Conservation (phyloP, 495 filamentous ascomycete species). For the Cryomyces minteri region DNA sequence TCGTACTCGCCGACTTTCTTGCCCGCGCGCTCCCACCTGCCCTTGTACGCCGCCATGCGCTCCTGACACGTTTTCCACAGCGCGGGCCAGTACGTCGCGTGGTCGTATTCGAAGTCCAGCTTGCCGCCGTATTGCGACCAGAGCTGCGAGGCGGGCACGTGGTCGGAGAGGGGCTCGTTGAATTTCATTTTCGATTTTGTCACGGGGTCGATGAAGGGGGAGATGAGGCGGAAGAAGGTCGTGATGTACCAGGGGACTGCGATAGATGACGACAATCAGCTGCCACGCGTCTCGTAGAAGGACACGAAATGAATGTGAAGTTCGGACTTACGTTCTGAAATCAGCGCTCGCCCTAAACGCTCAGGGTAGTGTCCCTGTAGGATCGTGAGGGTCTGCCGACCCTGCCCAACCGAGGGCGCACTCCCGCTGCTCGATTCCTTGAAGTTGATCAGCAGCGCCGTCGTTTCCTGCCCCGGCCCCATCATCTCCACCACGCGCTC, state of each 20-base stretch:
- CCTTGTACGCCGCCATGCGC: slow-evolving; percentile 34
- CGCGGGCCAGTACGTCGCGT: slow-evolving; percentile 75
- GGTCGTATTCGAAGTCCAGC: slow-evolving; percentile 72
- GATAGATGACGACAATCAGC: no score
- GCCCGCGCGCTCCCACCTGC: slow-evolving; percentile 63
- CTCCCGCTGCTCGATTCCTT: slow-evolving; percentile 60
- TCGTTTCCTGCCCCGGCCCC: slow-evolving; percentile 65
- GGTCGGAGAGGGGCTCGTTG: slow-evolving; percentile 65
- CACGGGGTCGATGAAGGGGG: slow-evolving; percentile 83
- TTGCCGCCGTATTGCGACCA: slow-evolving; percentile 49
- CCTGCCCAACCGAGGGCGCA: slow-evolving; percentile 54
- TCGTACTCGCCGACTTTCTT: slow-evolving; percentile 71
- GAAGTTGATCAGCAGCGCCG: slow-evolving; percentile 79
- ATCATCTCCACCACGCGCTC: slow-evolving; percentile 80
- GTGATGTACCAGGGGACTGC: slow-evolving; percentile 73
- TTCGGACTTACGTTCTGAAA: slow-evolving; percentile 54
- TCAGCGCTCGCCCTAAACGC: slow-evolving; percentile 69
- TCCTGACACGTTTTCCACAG: slow-evolving; percentile 46
- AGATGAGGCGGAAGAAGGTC: slow-evolving; percentile 89
- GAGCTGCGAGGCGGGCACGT: slow-evolving; percentile 62
- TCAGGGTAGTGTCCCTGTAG: slow-evolving; percentile 92
- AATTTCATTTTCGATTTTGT: slow-evolving; percentile 89
- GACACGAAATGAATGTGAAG: no score
- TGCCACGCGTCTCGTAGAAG: no score
- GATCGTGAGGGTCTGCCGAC: slow-evolving; percentile 63